Base-by-base conservation (phyloP, 2,329 filamentous ascomycete species). In the Penicillium sp. region DNA sequence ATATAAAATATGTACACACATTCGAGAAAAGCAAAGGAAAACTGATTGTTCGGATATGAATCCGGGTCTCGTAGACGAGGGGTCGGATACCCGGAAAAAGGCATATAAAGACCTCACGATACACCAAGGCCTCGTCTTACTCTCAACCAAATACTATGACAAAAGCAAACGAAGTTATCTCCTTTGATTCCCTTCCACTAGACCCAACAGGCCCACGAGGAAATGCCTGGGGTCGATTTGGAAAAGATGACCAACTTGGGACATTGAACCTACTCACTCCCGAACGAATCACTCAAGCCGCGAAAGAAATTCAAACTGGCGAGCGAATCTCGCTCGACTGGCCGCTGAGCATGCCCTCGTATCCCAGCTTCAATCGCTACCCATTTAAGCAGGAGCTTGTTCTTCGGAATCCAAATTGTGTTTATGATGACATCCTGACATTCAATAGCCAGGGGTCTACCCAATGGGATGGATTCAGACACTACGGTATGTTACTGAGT, bases 181-280 rank as follows among this genome's bases (percentile, higher is more conserved):
- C 58, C 0, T 65, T 65, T 31, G 63, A 64, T 9, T 46, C 60
- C 6, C 60, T 65, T 5, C 63, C 63, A 5, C 38, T 65, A 17
- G 60, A 63, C 36, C 54, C 58, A 14, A 57, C 25, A n/a, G 80
- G 80, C 1, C 80, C 80, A 5, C 73, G 70, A 2, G 78, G 79
- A 14, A 84, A 84, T 50, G 80, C 82, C 5, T 84, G 82, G 82
- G 81, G 80, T 2, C 75, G 81, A 7, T 83, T 80, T 57, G 82
- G 81, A 12, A 62, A 69, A 6, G 57, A 74, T 5, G 82, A 84
- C 54, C 70, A 83, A 61, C 73, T 82, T 6, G 82, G 82, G 30
- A 81, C 78, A 43, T 68, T 84, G 4, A 84, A 84, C 61, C 72
- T 82, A 3, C 73, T 84, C 43, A 84, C 80, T 0, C 74, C 77